Base-by-base conservation (phyloP, 805 yeast genomes). In the Cyberlindnera euphorbiae region DNA sequence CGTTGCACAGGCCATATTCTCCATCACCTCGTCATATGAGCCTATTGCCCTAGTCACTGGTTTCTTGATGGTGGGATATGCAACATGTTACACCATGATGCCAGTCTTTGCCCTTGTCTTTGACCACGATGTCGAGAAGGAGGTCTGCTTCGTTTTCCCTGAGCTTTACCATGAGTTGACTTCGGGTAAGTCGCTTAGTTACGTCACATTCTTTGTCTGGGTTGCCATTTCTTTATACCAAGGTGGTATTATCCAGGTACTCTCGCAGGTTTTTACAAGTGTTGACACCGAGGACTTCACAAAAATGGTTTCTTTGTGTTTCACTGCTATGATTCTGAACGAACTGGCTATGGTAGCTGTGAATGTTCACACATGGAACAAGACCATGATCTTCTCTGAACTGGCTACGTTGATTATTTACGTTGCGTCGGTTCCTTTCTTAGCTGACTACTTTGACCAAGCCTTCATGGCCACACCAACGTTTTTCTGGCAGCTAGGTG, bases 31-130 rank as follows among this genome's bases (percentile, higher is more conserved):
- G 0, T 63, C 73, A 4, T 93, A 87, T 57, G 97, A 89, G 59
- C 99, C 99, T 1, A 67, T 93, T 43, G 97, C 97, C 0, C 67
- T 93, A 36, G 87, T 84, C 56, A 90, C 93, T 58, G 99, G 99
- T 3, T 90, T 95, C 82, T 69, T 93, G 31, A 88, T 93, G 97
- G 98, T 93, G 29, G 99, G 98, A 2, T 93, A 93, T 61, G 95
- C 97, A 2, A 93, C 99, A 0, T 73, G 87, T 36, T 93, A 93
- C 60, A 93, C 99, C 0, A 93, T 93, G 99, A 88, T 90, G 38
- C 99, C 99, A 0, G 97, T 93, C 2, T 93, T 93, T 52, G 85
- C 96, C 0, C 64, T 93, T 47, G 96, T 94, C 0, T 70, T 87
- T 31, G 97, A 93, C 57, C 77, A 80, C 37, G 99, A 93, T 58